phyloP scores from a whole-genome alignment of 2,329 filamentous ascomycete genomes.

The Fusarium fracticaudum region DNA sequence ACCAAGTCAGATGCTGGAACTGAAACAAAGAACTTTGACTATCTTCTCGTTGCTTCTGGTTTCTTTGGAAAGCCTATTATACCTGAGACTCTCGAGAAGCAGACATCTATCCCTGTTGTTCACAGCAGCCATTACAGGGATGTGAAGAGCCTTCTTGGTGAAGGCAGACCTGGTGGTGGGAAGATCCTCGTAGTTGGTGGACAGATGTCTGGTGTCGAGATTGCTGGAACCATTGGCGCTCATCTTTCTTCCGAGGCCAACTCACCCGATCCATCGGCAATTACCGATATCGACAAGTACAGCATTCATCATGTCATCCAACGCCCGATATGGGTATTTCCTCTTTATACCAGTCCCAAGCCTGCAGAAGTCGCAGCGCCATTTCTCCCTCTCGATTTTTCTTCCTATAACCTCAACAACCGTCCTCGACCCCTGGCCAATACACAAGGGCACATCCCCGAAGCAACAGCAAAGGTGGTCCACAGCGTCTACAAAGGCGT shows the following conservation, averaged over 20 bases:
- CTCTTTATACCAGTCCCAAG: conserved; percentile 65
- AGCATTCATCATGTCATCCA: conserved; percentile 75
- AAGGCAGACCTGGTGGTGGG: conserved; percentile 52
- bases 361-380: conserved; percentile 60
- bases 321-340: conserved; percentile 77
- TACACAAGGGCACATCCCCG: conserved; percentile 70
- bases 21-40: conserved; percentile 69
- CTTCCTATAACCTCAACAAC: conserved; percentile 74
- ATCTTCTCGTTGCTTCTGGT: conserved; percentile 77
- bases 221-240: conserved; percentile 75
- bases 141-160: conserved; percentile 58
- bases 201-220: conserved; percentile 85
- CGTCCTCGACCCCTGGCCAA: conserved; percentile 69
- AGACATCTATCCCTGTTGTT: conserved; percentile 60
- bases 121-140: conserved; percentile 76
- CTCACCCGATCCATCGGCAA: conserved; percentile 55
- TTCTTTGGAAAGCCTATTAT: conserved; percentile 74
- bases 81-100: conserved; percentile 54
- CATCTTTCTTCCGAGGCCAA: conserved; percentile 73
- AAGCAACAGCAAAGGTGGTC: conserved; percentile 63
- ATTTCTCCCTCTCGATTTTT: conserved; percentile 78
- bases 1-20: conserved; percentile 48
- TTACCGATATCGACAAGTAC: conserved; percentile 59
- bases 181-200: conserved; percentile 81
- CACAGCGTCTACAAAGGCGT: conserved; percentile 61